phyloP scores from a whole-genome alignment of 2,329 filamentous ascomycete genomes.

The Trichoderma sp. region DNA sequence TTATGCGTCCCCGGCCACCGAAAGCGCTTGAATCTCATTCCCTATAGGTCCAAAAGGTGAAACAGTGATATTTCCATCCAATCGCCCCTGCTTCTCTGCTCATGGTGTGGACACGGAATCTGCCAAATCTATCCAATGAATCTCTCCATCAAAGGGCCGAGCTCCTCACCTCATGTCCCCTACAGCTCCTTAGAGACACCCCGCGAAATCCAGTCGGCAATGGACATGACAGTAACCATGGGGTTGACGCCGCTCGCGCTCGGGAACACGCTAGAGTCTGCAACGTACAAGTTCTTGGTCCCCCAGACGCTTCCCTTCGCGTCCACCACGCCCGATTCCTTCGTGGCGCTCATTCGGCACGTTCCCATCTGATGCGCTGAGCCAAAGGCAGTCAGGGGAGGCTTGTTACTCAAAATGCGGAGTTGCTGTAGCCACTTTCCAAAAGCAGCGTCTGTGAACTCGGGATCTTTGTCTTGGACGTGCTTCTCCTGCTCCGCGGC shows the following conservation, averaged over 20 bases:
- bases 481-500: slow-evolving; percentile 24
- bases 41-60: slow-evolving; percentile 14
- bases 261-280: slow-evolving; percentile 74
- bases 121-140: not conserved
- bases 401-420: slow-evolving; percentile 47
- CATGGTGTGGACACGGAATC: not conserved
- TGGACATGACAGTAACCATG: slow-evolving; percentile 75
- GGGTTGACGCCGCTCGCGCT: slow-evolving; percentile 77
- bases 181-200: slow-evolving; percentile 49
- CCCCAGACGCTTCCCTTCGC: slow-evolving; percentile 63
- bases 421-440: slow-evolving; percentile 57
- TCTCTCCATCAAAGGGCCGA: not conserved
- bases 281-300: slow-evolving; percentile 62
- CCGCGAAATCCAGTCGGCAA: slow-evolving; percentile 63
- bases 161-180: not conserved
- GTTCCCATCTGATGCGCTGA: slow-evolving; percentile 83
- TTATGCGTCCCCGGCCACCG: not conserved
- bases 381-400: slow-evolving; percentile 53
- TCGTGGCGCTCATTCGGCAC: slow-evolving; percentile 64
- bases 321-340: slow-evolving; percentile 57
- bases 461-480: slow-evolving; percentile 34
- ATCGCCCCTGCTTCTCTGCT: not conserved
- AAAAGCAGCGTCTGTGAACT: slow-evolving; percentile 60
- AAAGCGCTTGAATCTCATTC: slow-evolving; percentile 15
- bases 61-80: slow-evolving; percentile 6